These are phyloP conservation scores for Tolypocladium tundrense DNA, from an alignment of 2,329 filamentous ascomycete species.

Conservation along the genomic window DNA sequence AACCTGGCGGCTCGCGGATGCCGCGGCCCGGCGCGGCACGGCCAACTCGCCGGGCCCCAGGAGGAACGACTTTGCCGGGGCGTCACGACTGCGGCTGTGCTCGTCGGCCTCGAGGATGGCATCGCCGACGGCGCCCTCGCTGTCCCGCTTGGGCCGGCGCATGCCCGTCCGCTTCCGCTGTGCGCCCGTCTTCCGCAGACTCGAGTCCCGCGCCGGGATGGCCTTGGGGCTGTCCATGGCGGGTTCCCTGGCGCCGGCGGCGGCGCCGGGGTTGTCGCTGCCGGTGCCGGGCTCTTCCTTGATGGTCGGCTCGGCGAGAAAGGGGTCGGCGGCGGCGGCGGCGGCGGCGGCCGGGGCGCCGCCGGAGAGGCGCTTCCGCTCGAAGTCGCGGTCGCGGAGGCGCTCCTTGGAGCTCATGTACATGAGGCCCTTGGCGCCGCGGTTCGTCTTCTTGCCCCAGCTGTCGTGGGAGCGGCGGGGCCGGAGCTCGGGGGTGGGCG, in stretches of 20 bases:
- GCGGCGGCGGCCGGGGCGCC: constrained; percentile 15
- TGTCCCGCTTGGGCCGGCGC: constrained; percentile 38
- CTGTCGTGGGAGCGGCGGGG: constrained; percentile 48
- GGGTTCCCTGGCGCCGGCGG: constrained; percentile 5
- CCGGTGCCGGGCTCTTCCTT: constrained; percentile 38
- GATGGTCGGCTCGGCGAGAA: constrained; percentile 43
- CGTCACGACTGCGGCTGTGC: constrained; percentile 10
- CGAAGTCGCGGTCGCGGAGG: constrained; percentile 50
- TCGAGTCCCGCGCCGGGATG: constrained; percentile 61
- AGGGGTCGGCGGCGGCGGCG: constrained; percentile 34
- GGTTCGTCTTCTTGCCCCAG: constrained; percentile 47
- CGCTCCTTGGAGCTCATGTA: constrained; percentile 66
- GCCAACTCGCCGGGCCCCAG: constrained; percentile 13
- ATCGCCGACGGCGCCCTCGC: constrained; percentile 24
- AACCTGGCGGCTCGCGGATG: too few relatives aligned
- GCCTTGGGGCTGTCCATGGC: constrained; percentile 31
- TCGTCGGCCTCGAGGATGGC: constrained; percentile 34
- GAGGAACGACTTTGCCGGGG: constrained; percentile 9
- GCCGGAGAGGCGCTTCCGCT: constrained; percentile 42
- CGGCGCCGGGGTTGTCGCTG: constrained; percentile 14
- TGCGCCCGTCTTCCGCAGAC: constrained; percentile 45
- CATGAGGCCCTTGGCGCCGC: constrained; percentile 50
- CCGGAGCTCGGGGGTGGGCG: constrained; percentile 37
- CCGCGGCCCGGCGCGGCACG: constrained; percentile 7
- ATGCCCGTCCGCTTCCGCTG: constrained; percentile 42